Conservation (phyloP, 2,329 filamentous ascomycete species). For the Ilyonectria destructans region DNA sequence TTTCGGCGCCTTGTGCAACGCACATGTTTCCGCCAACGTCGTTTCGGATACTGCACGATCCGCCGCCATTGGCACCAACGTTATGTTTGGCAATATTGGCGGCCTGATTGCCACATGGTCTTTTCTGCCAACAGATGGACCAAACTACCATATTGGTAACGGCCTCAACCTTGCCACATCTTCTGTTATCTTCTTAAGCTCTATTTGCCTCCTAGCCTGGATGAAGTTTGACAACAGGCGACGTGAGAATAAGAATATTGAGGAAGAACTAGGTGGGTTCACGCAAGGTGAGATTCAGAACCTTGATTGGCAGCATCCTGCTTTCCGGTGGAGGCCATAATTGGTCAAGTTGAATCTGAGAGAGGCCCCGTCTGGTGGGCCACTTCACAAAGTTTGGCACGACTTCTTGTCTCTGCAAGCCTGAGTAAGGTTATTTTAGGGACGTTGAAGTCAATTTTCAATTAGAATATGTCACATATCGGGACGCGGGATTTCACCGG, state of each 20-base stretch:
- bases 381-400: background rate
- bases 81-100: conserved; percentile 62
- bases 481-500: too few relatives aligned
- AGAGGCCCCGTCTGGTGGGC: background rate
- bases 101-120: conserved; percentile 77
- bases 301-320: background rate
- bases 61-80: conserved; percentile 39
- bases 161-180: conserved; percentile 58
- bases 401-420: too few relatives aligned
- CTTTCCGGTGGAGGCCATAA: background rate
- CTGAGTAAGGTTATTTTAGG: too few relatives aligned
- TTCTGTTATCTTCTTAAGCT: background rate
- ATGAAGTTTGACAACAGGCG: background rate
- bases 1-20: conserved; percentile 62
- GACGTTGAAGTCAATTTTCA: too few relatives aligned
- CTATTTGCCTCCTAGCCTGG: background rate
- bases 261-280: background rate
- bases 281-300: background rate
- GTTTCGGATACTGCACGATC: conserved; percentile 39
- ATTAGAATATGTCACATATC: too few relatives aligned
- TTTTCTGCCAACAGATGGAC: conserved; percentile 74
- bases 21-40: conserved; percentile 33
- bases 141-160: conserved; percentile 80
- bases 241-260: background rate
- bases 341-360: background rate